These are phyloP conservation scores for Talaromyces atroroseus DNA, from an alignment of 2,329 filamentous ascomycete genomes.

Conservation along the genomic window DNA sequence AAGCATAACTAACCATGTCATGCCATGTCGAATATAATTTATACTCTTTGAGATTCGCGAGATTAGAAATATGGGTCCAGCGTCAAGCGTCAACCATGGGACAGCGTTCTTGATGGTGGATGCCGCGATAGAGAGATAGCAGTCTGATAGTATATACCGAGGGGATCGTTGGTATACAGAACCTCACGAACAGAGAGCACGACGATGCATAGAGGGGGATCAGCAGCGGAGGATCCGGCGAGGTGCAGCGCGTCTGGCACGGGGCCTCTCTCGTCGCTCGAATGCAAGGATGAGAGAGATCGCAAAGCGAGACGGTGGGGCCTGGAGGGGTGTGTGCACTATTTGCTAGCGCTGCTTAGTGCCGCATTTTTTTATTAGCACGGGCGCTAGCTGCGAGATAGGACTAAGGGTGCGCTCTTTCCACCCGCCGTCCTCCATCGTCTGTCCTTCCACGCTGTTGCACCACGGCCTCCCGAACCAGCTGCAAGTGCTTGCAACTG, in stretches of 20 bases:
- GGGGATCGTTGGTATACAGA: no score
- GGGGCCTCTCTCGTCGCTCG: background rate
- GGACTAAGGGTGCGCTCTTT: background rate
- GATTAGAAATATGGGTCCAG: no score
- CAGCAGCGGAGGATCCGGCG: conserved; percentile 3
- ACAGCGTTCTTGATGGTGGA: no score
- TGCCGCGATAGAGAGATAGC: no score
- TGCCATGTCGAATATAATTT: no score
- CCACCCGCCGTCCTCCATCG: background rate
- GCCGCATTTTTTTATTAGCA: background rate
- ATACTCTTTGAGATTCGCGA: no score
- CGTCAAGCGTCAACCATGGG: no score
- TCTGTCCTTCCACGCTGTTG: background rate
- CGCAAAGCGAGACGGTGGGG: background rate
- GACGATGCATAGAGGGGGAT: background rate
- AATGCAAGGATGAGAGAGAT: no score
- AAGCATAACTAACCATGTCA: background rate
- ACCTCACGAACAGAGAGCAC: no score
- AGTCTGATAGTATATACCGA: no score
- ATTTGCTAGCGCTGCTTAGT: background rate
- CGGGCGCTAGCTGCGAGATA: background rate
- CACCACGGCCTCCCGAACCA: background rate
- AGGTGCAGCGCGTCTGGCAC: conserved; percentile 1
- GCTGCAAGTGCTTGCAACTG: no score
- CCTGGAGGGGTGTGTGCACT: background rate